Percentiles rank a stretch among this genome's conserved stretches.
Conservation (phyloP, 495 filamentous ascomycete species). For the Ascodesmis nigricans region DNA sequence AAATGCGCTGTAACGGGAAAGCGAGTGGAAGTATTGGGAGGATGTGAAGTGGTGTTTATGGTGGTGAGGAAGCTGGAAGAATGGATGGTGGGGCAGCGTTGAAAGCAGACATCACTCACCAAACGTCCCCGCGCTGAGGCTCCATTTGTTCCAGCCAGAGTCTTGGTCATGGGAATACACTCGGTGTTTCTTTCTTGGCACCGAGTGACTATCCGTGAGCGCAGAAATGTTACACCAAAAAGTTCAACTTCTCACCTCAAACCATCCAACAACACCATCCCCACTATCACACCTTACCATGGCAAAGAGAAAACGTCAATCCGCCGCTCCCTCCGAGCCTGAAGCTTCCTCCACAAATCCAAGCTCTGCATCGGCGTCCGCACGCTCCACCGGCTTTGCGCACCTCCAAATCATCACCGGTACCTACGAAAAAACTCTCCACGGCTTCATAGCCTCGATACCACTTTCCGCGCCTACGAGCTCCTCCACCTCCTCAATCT, state of each 20-base stretch:
- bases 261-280: background rate
- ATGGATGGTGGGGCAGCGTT: too few species aligned
- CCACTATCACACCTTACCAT: constrained; percentile 31
- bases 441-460: constrained; percentile 67
- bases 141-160: too few species aligned
- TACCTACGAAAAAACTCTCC: constrained; percentile 83
- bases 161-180: too few species aligned
- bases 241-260: background rate
- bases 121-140: too few species aligned
- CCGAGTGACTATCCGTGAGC: too few species aligned
- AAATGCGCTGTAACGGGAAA: too few species aligned
- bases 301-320: constrained; percentile 55
- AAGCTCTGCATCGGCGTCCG: constrained; percentile 9
- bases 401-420: constrained; percentile 77
- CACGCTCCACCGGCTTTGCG: constrained; percentile 19
- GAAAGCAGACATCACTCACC: too few species aligned
- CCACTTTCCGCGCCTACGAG: constrained; percentile 12
- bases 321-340: constrained; percentile 16
- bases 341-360: constrained; percentile 18
- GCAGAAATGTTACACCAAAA: too few species aligned
- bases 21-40: too few species aligned
- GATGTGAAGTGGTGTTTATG: too few species aligned
- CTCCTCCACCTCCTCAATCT: constrained; percentile 23
- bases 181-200: too few species aligned
- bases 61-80: too few species aligned